Conservation (phyloP, 2,329 filamentous ascomycete species). For the Neonectria faginata region DNA sequence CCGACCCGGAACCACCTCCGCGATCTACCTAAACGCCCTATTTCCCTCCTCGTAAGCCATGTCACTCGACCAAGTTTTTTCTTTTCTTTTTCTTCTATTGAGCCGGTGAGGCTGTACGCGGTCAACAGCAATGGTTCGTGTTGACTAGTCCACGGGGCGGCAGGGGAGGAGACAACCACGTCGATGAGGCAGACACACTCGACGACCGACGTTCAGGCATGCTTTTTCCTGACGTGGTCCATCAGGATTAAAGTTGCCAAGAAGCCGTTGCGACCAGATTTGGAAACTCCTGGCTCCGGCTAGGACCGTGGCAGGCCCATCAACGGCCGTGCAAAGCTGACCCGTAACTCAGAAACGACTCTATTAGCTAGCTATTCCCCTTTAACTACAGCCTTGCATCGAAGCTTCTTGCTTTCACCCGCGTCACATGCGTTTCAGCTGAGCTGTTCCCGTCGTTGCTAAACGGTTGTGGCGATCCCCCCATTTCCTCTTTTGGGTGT, state of each 20-base stretch:
- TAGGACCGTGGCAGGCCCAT: not conserved
- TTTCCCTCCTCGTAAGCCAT: not conserved
- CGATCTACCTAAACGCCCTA: not conserved
- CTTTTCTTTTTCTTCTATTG: not conserved
- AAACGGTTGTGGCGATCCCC: not conserved
- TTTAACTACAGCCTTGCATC: no score
- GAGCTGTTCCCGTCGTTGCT: not conserved
- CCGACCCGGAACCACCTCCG: not conserved
- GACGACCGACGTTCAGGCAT: not conserved
- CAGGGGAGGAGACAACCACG: not conserved
- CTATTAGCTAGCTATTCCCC: not conserved
- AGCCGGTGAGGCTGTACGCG: not conserved
- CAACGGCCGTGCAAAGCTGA: not conserved
- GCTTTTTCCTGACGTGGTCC: not conserved
- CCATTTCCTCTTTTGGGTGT: conserved; percentile 3
- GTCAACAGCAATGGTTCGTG: not conserved
- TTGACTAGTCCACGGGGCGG: not conserved
- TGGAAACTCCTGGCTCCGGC: not conserved
- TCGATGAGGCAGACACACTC: not conserved
- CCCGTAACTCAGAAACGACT: not conserved
- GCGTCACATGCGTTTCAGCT: conserved; percentile 1
- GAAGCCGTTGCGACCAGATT: not conserved
- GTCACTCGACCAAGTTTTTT: not conserved
- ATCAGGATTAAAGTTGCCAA: not conserved
- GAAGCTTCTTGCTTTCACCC: not conserved